phyloP scores from a whole-genome alignment of 73 alveolate genomes.

The Tetrahymena malaccensis region DNA sequence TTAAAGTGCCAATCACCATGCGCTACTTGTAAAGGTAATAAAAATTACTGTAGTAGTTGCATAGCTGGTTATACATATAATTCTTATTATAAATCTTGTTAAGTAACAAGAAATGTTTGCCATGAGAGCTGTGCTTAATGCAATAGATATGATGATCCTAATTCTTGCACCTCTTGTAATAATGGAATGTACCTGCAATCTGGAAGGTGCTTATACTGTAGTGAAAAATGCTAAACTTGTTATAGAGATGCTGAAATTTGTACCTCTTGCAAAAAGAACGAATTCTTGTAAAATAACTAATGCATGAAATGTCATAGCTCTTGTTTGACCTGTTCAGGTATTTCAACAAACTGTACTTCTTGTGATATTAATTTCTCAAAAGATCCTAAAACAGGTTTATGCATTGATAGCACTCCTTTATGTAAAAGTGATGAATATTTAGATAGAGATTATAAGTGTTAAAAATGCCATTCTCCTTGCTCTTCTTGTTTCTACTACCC shows the following conservation, averaged over 20 bases:
- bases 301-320: neutral
- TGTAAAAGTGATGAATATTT: neutral
- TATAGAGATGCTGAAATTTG: neutral
- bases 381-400: neutral
- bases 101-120: neutral
- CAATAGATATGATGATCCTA: neutral
- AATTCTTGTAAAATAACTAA: too few relatives aligned
- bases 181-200: neutral
- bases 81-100: neutral
- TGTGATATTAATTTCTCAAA: neutral
- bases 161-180: neutral
- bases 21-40: neutral
- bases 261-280: neutral
- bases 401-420: neutral
- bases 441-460: neutral
- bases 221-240: neutral
- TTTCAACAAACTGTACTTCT: neutral
- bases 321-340: neutral
- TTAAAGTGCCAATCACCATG: neutral
- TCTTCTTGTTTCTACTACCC: neutral
- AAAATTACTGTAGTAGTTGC: neutral
- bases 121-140: neutral
- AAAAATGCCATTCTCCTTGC: neutral
- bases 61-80: neutral
- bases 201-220: neutral